Evolutionary conservation across 2,329 filamentous ascomycete genomes (phyloP).

Genomic region (Calcarisporium arbuscula): DNA sequence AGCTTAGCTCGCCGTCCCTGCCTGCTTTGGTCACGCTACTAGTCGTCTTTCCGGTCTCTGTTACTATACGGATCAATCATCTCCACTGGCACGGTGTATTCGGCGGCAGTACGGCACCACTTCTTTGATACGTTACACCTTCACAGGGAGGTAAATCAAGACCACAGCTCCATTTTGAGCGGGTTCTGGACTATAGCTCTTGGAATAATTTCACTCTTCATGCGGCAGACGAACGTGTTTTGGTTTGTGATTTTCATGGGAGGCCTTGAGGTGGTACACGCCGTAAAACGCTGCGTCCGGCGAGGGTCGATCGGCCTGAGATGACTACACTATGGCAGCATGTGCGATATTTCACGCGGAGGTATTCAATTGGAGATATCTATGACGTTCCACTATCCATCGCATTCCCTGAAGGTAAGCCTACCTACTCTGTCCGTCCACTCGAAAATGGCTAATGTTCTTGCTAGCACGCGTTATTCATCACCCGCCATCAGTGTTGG

Average conservation of each 20-base stretch:
- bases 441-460: background rate
- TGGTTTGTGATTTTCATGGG: conserved; percentile 81
- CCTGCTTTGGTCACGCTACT: too few species aligned
- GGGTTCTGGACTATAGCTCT: conserved; percentile 42
- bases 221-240: conserved; percentile 95
- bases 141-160: too few species aligned
- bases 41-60: too few species aligned
- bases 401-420: conserved; percentile 45
- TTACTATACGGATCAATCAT: conserved; percentile 92
- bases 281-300: conserved; percentile 35
- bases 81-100: conserved; percentile 73
- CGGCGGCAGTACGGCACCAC: too few species aligned
- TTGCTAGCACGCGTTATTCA: conserved; percentile 41
- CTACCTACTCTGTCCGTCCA: background rate
- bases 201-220: conserved; percentile 62
- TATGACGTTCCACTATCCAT: conserved; percentile 46
- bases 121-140: too few species aligned
- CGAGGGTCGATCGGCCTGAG: conserved; percentile 20
- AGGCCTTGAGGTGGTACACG: conserved; percentile 49
- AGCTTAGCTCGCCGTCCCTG: too few species aligned
- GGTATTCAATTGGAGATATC: conserved; percentile 44
- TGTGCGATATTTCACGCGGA: conserved; percentile 31
- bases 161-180: conserved; percentile 25
- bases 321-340: conserved; percentile 26
- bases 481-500: conserved; percentile 60